A percentile compares a stretch with the other conserved stretches of the same genome.
Evolutionary conservation across 441 rosid genomes (phyloP).

Genomic region (Arabidopsis hybrid): DNA sequence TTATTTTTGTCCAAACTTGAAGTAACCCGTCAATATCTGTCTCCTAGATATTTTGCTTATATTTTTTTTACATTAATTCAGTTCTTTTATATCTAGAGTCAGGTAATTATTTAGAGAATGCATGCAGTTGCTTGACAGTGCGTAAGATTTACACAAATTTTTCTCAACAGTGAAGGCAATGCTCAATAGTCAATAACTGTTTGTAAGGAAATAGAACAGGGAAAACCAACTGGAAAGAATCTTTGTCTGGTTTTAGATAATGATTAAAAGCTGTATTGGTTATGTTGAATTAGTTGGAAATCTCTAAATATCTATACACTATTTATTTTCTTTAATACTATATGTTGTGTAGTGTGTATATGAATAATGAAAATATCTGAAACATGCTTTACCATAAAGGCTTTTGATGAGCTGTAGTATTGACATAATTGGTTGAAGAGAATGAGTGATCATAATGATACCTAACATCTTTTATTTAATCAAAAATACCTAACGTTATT

Average conservation of each 20-base stretch:
- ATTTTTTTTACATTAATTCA: conserved; percentile 26
- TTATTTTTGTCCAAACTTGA: conserved; percentile 38
- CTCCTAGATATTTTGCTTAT: conserved; percentile 26
- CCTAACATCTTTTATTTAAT: conserved; percentile 35
- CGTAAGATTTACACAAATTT: background rate
- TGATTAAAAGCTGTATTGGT: conserved; percentile 34
- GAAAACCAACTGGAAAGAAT: conserved; percentile 35
- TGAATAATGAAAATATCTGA: conserved; percentile 30
- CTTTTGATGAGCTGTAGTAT: conserved; percentile 36
- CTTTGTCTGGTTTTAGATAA: conserved; percentile 25
- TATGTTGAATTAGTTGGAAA: conserved; percentile 39
- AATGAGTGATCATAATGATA: conserved; percentile 46
- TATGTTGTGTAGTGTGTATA: background rate
- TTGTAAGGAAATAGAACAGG: background rate
- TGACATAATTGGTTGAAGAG: conserved; percentile 32
- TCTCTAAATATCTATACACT: background rate
- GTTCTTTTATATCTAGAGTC: background rate
- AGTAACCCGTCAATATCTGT: conserved; percentile 36
- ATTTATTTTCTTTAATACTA: too few relatives aligned
- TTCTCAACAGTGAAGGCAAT: background rate
- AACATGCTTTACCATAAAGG: conserved; percentile 45
- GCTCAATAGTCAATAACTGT: background rate
- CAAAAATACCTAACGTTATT: conserved; percentile 18
- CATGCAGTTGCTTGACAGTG: conserved; percentile 14
- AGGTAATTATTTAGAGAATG: background rate